A percentile compares a stretch with the other conserved stretches of the same genome.
phyloP scores from a whole-genome alignment of 1,139 yeast species.

The Sugiyamaella neomexicana region DNA sequence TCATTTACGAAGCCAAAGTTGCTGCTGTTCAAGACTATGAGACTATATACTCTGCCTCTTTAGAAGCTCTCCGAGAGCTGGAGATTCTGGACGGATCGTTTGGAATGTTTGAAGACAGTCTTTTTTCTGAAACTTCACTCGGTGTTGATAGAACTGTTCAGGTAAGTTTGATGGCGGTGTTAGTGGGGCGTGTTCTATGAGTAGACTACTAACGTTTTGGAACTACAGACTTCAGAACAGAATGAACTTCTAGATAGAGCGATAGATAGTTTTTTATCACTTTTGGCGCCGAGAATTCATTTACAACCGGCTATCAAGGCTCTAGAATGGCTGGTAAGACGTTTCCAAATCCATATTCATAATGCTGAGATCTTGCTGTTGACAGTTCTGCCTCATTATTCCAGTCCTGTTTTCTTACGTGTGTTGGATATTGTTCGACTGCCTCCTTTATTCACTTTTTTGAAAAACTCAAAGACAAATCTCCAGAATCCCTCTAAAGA shows the following conservation, averaged over 20 bases:
- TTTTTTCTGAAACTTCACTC: conserved; percentile 81
- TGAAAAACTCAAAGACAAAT: conserved; percentile 64
- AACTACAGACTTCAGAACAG: conserved; percentile 62
- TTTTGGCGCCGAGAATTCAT: conserved; percentile 74
- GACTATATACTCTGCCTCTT: conserved; percentile 66
- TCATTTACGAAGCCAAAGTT: conserved; percentile 78
- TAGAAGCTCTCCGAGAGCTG: conserved; percentile 76
- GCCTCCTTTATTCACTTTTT: conserved; percentile 76
- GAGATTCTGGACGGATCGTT: conserved; percentile 73
- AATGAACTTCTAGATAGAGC: conserved; percentile 71
- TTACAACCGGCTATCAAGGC: conserved; percentile 78
- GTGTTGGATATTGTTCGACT: conserved; percentile 70
- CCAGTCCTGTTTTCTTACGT: conserved; percentile 68
- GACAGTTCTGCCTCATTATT: conserved; percentile 75
- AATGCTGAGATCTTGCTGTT: conserved; percentile 72
- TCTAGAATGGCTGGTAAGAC: conserved; percentile 90
- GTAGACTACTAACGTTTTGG: conserved; percentile 54
- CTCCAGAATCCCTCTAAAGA: conserved; percentile 65
- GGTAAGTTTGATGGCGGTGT: conserved; percentile 56
- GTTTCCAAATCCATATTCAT: conserved; percentile 82
- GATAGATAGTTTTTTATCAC: conserved; percentile 67
- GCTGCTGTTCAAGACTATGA: conserved; percentile 96
- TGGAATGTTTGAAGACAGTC: conserved; percentile 61
- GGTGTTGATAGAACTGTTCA: conserved; percentile 79
- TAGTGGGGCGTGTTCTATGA: conserved; percentile 45